Evolutionary conservation across 257 asterid species (phyloP).

Genomic region (Nyctanthes arbortristis): DNA sequence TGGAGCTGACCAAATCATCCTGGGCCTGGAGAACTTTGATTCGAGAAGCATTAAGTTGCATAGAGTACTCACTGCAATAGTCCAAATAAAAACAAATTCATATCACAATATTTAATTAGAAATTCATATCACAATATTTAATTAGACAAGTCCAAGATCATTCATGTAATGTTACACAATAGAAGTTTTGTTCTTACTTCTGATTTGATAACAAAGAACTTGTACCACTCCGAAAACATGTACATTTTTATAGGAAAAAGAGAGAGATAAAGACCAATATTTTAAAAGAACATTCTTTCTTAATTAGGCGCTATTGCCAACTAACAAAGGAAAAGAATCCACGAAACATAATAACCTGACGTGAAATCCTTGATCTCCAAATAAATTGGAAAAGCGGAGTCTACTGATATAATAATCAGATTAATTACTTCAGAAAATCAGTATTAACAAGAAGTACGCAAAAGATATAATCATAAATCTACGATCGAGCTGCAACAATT

Average conservation of each 20-base stretch:
- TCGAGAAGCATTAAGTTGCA: constrained; percentile 87
- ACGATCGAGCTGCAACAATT: background rate
- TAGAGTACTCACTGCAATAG: constrained; percentile 72
- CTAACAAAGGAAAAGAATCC: no score
- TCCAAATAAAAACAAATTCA: constrained; percentile 13
- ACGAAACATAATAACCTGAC: background rate
- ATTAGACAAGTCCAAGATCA: background rate
- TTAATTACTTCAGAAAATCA: background rate
- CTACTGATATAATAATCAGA: background rate
- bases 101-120: constrained; percentile 8
- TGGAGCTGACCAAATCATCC: constrained; percentile 67
- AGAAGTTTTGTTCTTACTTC: background rate
- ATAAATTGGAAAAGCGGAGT: background rate
- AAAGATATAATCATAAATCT: background rate
- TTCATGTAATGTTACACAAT: background rate
- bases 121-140: constrained; percentile 13
- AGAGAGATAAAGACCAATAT: background rate
- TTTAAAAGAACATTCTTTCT: background rate
- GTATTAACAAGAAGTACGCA: background rate
- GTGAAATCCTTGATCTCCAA: background rate
- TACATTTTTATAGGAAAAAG: background rate
- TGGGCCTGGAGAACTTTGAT: constrained; percentile 84
- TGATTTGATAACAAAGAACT: background rate
- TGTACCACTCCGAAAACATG: background rate
- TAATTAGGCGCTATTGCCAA: background rate